Evolutionary conservation across 2,329 filamentous ascomycete species (phyloP), one percentile per base, ranked within the genome.

Genomic region (Penicillium griseofulvum): DNA sequence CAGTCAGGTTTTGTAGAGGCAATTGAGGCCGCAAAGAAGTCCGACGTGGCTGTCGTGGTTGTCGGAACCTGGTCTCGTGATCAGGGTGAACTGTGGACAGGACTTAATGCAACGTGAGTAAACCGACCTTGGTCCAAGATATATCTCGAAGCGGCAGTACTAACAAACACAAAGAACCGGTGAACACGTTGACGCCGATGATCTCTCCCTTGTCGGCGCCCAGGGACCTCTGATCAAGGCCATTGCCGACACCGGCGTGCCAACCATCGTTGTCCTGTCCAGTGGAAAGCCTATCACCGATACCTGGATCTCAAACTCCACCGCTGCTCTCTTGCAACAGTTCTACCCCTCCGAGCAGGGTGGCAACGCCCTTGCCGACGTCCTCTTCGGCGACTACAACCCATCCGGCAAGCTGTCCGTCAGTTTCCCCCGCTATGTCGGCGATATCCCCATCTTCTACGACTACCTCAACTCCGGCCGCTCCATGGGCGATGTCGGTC

Each of bases 1-100:
- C 76, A 89, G 59, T 86, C 85, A 5, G 86, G 84, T 1, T 88
- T 90, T 60, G 70, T 78, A 0, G 86, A 85, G 64, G 88, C 88
- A 7, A 71, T 90, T n/a, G 75, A 81, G 0, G 83, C 83, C 0
- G 87, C 87, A 1, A 76, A 85, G 63, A 80, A 80, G 10, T 86
- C 87, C 3, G 88, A 91, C 64, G 83, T 90, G 2, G 87, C 88
- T 6, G 80, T 91, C 5, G 86, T 91, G 0, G 78, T 91, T 0
- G 87, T 90, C 1, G 88, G 88, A 31, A 91, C 88, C 9, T 90
- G 87, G 88, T 85, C 83, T 26, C 82, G 87, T 46, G 88, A 91
- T 65, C 87, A 91, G 67, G 76, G 79, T 49, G 83, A 90, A 69
- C 81, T 91, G 3, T 90, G 87, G 88, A 71, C 75, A 53, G 85